phyloP scores from a whole-genome alignment of 2,329 filamentous ascomycete genomes.

The Eurotiales sp. region DNA sequence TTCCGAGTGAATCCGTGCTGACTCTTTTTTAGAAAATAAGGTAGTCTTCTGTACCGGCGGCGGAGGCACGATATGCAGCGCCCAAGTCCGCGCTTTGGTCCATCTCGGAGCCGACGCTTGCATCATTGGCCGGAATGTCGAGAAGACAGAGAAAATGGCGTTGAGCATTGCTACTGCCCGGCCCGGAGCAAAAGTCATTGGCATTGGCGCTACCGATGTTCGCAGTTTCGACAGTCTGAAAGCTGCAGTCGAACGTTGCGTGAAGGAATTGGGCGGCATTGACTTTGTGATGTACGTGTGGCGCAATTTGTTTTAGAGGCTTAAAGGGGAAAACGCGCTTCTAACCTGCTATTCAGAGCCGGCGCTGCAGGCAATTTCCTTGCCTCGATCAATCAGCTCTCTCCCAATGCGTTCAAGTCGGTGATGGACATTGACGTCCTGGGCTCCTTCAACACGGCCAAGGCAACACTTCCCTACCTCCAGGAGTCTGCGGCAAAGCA shows the following conservation, averaged over 20 bases:
- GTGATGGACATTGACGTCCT: conserved; percentile 96
- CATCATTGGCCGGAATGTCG: conserved; percentile 84
- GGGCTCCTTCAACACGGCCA: conserved; percentile 91
- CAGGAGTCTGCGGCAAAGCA: conserved; percentile 66
- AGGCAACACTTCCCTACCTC: conserved; percentile 82
- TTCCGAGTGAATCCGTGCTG: background rate
- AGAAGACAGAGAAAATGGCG: conserved; percentile 80
- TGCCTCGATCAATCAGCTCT: conserved; percentile 75
- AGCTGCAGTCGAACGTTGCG: conserved; percentile 73
- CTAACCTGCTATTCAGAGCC: conserved; percentile 52
- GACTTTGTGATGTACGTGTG: conserved; percentile 80
- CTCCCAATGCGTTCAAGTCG: conserved; percentile 84
- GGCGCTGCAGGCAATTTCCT: conserved; percentile 96
- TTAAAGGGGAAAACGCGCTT: too few species aligned
- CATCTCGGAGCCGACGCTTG: conserved; percentile 88
- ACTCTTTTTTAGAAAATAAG: conserved; percentile 61
- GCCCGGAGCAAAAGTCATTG: conserved; percentile 76
- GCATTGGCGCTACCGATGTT: conserved; percentile 72
- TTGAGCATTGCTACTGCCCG: conserved; percentile 77
- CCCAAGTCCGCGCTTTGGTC: conserved; percentile 87
- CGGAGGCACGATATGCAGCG: conserved; percentile 88
- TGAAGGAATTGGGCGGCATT: conserved; percentile 76
- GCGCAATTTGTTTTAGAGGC: background rate
- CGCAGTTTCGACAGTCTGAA: conserved; percentile 66
- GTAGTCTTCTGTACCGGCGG: conserved; percentile 95